Evolutionary conservation across 2,329 filamentous ascomycete genomes (phyloP), one percentile per base, ranked within the genome.

Genomic region (Mollisia scopiformis): DNA sequence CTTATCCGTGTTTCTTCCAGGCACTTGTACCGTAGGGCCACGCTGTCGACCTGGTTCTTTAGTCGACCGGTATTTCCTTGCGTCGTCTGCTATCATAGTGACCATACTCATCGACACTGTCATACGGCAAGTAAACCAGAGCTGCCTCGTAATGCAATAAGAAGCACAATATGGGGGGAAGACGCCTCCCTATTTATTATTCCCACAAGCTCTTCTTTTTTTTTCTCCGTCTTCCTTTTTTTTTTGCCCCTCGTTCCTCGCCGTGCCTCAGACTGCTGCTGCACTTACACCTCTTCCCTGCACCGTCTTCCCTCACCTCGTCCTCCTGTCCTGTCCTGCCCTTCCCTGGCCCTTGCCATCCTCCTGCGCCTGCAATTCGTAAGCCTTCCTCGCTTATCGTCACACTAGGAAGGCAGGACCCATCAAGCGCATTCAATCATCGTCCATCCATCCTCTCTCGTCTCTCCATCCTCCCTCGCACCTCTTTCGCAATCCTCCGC

Each of bases 301-400:
- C n/a, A n/a, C n/a, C n/a, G n/a, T n/a, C n/a, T n/a, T n/a, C n/a
- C n/a, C n/a, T n/a, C n/a, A n/a, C n/a, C n/a, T n/a, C n/a, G n/a
- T n/a, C 25, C 28, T 23, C 6, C 25, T 19, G 37, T n/a, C 33
- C 37, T 28, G 30, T 28, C 50, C 14, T 25, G 33, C 56, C 37
- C 41, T 39, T 51, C 49, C 7, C 49, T 19, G 28, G 13, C 14
- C 49, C 49, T 51, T 51, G 14, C 49, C 33, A 23, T 19, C 10
- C 49, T 54, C 50, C 50, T 59, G 50, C 57, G 55, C 35, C 50
- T 59, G 14, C 59, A 58, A 66, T 63, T 64, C 62, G 64, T 64
- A 62, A 65, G 61, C 63, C 52, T 19, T 27, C 25, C 49, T 67
- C 66, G 66, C 66, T 68, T 68, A 68, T 68, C 66, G 64, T 63